Base-by-base conservation (phyloP, 2,329 filamentous ascomycete species). In the Ceratocystis albifundus region DNA sequence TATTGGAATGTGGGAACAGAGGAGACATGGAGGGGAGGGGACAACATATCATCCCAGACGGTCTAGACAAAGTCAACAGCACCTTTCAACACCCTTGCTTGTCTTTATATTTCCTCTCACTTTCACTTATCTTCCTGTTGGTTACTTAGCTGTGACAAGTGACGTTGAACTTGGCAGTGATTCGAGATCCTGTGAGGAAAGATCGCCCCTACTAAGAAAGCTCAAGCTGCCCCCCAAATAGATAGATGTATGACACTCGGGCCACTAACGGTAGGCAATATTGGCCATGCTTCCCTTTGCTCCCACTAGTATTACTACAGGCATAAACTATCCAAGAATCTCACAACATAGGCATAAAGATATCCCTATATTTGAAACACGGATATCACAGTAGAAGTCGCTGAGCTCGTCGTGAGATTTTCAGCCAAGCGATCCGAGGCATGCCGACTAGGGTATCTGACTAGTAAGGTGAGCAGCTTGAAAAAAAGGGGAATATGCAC, bases 301-400 rank as follows among this genome's bases (percentile, higher is more conserved):
- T 59, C 53, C 12, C n/a, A n/a, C 53, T 17, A 50, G 6, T 22
- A 59, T n/a, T 36, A 32, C 28, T 30, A 32, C 12, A 59, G 53
- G 53, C 53, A 59, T 59, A 59, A 59, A 30, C 32, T 59, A 30
- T 12, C 12, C 28, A 2, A 20, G 15, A n/a, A 59, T 36, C 17
- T 32, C 17, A 30, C 8, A 30, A 36, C 22, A n/a, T n/a, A 20
- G 53, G 53, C 53, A 59, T 59, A 59, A 59, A 59, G 20, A 32
- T 32, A 59, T 59, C 53, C 53, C 53, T 59, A 59, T 59, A 59
- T 59, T 59, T 59, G 53, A 59, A 59, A 59, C 53, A 32, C 53
- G 30, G 53, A 10, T 59, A 59, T 59, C 28, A 59, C 53, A 32
- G 32, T 7, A 59, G 17, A 59, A 30, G 53, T 59, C 32, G 6